Percentiles rank a stretch among this genome's conserved stretches.
phyloP scores from a whole-genome alignment of 2,329 filamentous ascomycete genomes.

The Trichoderma polysporum region DNA sequence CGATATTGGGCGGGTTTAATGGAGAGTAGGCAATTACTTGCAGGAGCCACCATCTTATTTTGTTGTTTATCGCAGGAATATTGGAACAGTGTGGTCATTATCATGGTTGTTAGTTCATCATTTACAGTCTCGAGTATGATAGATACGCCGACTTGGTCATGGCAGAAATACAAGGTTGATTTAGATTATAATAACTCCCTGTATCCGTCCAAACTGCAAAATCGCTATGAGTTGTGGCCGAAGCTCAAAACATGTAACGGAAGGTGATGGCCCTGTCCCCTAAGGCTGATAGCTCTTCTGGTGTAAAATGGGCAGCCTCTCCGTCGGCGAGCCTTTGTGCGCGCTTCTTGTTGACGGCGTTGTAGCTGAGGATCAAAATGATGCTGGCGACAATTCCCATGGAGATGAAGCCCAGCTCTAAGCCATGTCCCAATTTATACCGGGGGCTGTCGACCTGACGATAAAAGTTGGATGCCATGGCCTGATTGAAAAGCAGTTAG shows the following conservation, averaged over 20 bases:
- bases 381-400: conserved; percentile 46
- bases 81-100: conserved; percentile 22
- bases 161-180: conserved; percentile 10
- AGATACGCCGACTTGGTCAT: conserved; percentile 5
- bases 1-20: background rate
- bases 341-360: conserved; percentile 58
- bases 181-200: background rate
- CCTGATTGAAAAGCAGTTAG: conserved; percentile 35
- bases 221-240: background rate
- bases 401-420: conserved; percentile 51
- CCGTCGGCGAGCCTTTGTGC: conserved; percentile 44
- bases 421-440: conserved; percentile 50
- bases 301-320: conserved; percentile 39
- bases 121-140: conserved; percentile 24
- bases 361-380: conserved; percentile 52
- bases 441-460: conserved; percentile 49
- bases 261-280: conserved; percentile 64
- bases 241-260: conserved; percentile 54
- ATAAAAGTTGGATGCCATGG: conserved; percentile 73
- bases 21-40: background rate
- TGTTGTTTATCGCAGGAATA: conserved; percentile 25
- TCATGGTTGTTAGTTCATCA: conserved; percentile 22
- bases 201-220: background rate
- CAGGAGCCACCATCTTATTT: conserved; percentile 19
- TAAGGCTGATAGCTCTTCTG: conserved; percentile 54